Percentiles rank a stretch among this genome's conserved stretches.
Evolutionary conservation across 495 filamentous ascomycete species (phyloP).

Genomic region (Daldinia childiae): DNA sequence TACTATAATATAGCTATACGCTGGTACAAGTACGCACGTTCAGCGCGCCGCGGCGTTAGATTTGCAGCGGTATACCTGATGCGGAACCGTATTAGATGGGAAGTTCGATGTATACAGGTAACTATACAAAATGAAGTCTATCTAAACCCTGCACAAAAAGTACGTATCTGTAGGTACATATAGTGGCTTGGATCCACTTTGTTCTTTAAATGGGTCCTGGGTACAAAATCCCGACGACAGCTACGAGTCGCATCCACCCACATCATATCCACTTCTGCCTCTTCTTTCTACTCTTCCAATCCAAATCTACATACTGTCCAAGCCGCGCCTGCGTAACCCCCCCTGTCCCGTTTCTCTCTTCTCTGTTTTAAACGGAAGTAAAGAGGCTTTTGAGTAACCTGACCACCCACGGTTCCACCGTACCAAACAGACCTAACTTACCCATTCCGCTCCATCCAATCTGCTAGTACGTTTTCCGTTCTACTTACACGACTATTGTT

Average conservation of each 20-base stretch:
- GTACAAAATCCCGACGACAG: conserved; percentile 39
- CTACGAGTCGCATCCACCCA: conserved; percentile 36
- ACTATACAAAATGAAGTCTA: background rate
- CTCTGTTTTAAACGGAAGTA: conserved; percentile 2
- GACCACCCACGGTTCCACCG: conserved; percentile 34
- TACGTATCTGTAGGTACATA: background rate
- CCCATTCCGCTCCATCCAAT: conserved; percentile 35
- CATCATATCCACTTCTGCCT: conserved; percentile 1
- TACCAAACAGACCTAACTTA: conserved; percentile 20
- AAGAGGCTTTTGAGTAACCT: conserved; percentile 8
- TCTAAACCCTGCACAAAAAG: background rate
- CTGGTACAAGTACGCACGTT: background rate
- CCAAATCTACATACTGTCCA: conserved; percentile 16
- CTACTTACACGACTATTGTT: conserved; percentile 26
- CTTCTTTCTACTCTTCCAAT: background rate
- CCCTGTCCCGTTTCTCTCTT: conserved; percentile 17
- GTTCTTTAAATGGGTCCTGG: conserved; percentile 27
- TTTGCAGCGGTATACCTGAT: conserved; percentile 5
- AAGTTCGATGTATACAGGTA: background rate
- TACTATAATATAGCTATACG: background rate
- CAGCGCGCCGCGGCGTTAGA: background rate
- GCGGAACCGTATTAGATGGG: conserved; percentile 12
- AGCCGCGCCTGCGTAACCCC: conserved; percentile 22
- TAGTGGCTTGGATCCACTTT: background rate
- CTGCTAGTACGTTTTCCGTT: conserved; percentile 29